Base-by-base conservation (phyloP, 129 eudicot species). In the Pulicaria dysenterica region DNA sequence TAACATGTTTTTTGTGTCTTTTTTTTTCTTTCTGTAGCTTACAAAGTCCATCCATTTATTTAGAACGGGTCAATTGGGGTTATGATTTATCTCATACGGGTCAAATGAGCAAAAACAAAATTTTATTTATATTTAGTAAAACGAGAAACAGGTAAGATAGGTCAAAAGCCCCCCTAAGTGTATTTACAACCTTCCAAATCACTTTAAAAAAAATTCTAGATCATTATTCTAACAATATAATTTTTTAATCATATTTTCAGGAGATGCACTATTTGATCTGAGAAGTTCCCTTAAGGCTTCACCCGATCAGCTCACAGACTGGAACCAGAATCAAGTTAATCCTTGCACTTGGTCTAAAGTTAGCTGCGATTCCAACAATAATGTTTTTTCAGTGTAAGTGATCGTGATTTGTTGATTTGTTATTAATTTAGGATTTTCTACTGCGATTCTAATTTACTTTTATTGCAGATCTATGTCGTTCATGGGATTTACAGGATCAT, bases 281-380 rank as follows among this genome's bases (percentile, higher is more conserved):
- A 88, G 79, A 83, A 50, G 13, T 50, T 79, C 97, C 15, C 89
- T 95, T 43, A 86, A 88, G 76, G 99, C 96, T 79, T 88, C 97
- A 39, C 37, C 63, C 0, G 58, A 59, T 81, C 97, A 91, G 80
- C 96, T 95, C 39, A 10, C 82, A 59, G 91, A 88, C 78, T 95
- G 99, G 99, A 91, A 90, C 74, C 84, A 54, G 56, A 80, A 90
- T 76, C 91, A 78, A 77, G 99, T 95, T 41, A 83, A 78, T 53
- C 99, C 99, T 6, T 95, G 99, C 80, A 88, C 96, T 75, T 95
- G 99, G 99, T 72, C 95, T 56, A 88, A 85, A 73, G 85, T 95
- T 77, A 81, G 42, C 10, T 95, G 99, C 73, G 89, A 91, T 75
- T 5, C 74, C 41, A 73, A 80, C 59, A 53, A 63, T 53, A 72